Conservation (phyloP, 108 stramenopile genomes). For the Pseudonitzschia multistriata region DNA sequence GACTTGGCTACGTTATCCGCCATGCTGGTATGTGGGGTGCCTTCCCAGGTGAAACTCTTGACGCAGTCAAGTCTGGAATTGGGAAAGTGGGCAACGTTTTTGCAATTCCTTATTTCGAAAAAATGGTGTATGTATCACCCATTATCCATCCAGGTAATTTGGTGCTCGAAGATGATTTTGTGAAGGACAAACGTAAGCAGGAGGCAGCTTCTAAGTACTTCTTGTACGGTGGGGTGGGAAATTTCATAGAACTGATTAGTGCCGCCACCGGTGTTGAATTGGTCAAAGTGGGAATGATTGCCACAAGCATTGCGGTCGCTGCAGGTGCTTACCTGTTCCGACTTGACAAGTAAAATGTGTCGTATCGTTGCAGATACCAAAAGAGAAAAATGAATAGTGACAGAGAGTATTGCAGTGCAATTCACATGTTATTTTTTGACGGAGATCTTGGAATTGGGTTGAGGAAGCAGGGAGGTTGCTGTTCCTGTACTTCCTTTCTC, state of each 20-base stretch:
- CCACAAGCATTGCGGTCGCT: not conserved
- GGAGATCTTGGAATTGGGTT: no score
- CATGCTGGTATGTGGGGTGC: conserved; percentile 19
- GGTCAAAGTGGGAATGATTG: not conserved
- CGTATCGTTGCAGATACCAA: not conserved
- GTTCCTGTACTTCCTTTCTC: no score
- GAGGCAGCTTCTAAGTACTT: not conserved
- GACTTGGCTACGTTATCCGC: conserved; percentile 7
- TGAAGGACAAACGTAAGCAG: conserved; percentile 1
- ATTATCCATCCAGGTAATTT: not conserved
- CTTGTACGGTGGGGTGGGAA: not conserved
- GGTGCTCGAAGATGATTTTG: conserved; percentile 7
- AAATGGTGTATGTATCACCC: conserved; percentile 12
- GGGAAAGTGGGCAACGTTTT: conserved; percentile 15
- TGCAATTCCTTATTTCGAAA: conserved; percentile 16
- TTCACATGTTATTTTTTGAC: no score
- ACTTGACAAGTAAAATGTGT: not conserved
- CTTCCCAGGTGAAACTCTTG: conserved; percentile 26
- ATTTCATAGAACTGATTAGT: conserved; percentile 1
- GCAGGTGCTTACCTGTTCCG: not conserved
- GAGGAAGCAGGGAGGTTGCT: no score
- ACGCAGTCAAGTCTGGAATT: conserved; percentile 23
- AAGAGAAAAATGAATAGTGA: not conserved
- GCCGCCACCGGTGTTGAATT: conserved; percentile 4
- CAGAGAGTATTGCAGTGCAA: no score